Evolutionary conservation across 495 filamentous ascomycete genomes (phyloP), one percentile per base, ranked within the genome.

Genomic region (Pyrenula massariospora): DNA sequence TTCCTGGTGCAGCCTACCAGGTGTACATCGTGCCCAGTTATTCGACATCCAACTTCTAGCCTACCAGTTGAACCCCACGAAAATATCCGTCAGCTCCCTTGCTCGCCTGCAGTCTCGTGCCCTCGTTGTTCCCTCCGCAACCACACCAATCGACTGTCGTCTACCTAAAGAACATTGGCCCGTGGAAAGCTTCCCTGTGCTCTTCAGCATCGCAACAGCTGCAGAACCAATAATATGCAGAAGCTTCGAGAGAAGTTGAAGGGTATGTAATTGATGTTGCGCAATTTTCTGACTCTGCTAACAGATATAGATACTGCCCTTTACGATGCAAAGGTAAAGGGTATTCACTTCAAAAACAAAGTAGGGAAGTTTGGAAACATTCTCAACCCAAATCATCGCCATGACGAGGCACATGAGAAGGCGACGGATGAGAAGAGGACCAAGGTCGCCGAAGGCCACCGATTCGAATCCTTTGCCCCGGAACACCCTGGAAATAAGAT

Each of bases 371-470:
- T 86, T 60, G 73, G 74, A 60, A 88, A 88, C 64, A 67, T 88
- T 66, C 69, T 95, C 73, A 96, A 96, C 67, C 80, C 81, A 8
- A 86, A 95, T 50, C 93, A 98, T 71, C 88, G 93, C 55, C 93
- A 98, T 66, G 92, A 96, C 65, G 92, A 98, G 67, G 84, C 81
- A 51, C 90, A 96, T 68, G 92, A 98, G 66, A 79, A 91, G 63
- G 72, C 68, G 2, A 91, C 89, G 23, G 92, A 98, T 65, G 76
- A 76, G 52, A 93, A 94, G 67, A 82, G 92, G 49, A 82, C 74
- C 21, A 73, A 66, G 20, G 86, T 96, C 58, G 70, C 78, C 59
- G 80, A 91, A 56, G 80, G 78, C 22, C 86, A 97, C 59, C 83
- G 91, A n/a, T 96, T 88, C 70, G 62, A 83, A 12, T 91, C 87